A percentile compares a stretch with the other conserved stretches of the same genome.
phyloP scores from a whole-genome alignment of 352 stramenopile genomes.

The Globisporangium perplexum region DNA sequence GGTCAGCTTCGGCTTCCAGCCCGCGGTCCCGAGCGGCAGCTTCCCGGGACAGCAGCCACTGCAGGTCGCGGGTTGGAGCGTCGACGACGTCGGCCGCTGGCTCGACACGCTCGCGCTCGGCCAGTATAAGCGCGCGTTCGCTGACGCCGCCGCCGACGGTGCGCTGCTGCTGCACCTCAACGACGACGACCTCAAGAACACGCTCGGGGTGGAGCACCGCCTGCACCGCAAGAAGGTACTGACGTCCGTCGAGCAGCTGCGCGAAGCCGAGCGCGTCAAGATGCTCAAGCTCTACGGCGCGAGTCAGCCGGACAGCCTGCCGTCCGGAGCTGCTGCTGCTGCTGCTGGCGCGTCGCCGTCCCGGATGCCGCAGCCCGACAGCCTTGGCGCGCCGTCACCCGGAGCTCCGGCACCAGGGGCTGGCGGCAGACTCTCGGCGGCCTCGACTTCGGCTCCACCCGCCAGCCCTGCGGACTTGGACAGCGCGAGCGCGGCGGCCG shows the following conservation, averaged over 20 bases:
- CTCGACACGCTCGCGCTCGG: conserved; percentile 84
- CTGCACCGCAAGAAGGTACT: conserved; percentile 96
- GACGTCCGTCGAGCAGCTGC: conserved; percentile 75
- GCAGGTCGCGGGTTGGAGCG: conserved; percentile 75
- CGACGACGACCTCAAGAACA: conserved; percentile 92
- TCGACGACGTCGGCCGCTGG: conserved; percentile 87
- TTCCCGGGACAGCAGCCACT: conserved; percentile 64
- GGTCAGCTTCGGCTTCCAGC: conserved; percentile 25
- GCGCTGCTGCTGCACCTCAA: conserved; percentile 87
- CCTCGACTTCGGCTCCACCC: background rate
- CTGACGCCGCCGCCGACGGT: conserved; percentile 86
- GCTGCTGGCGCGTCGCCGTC: background rate
- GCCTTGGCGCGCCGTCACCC: background rate
- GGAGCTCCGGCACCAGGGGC: background rate
- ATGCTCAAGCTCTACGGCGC: conserved; percentile 38
- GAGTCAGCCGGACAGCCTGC: conserved; percentile 9
- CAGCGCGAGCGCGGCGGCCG: conserved; percentile 1
- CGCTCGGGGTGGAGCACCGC: conserved; percentile 91
- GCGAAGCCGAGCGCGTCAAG: conserved; percentile 40
- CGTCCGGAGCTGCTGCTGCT: background rate
- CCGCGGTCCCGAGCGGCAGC: conserved; percentile 36
- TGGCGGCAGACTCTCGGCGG: no score
- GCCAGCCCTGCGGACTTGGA: background rate
- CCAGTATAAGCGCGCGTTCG: conserved; percentile 89
- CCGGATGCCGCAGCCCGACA: background rate